phyloP scores from a whole-genome alignment of 1,139 yeast species.

The Eremothecium sinecaudum region DNA sequence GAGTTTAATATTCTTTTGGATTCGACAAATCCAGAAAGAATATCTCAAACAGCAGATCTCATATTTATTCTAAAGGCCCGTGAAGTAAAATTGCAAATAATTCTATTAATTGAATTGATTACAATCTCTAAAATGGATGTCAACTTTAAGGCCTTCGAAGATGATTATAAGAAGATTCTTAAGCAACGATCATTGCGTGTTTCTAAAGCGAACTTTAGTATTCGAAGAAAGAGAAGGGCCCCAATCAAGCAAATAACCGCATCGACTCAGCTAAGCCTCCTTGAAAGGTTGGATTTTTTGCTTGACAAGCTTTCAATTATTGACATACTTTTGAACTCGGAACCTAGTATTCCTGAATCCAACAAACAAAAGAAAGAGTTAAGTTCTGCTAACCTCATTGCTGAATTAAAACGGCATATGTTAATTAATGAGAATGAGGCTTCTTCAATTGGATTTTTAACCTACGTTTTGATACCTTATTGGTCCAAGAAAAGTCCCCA shows the following conservation, averaged over 20 bases:
- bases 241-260: slow-evolving; percentile 16
- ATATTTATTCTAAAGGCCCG: slow-evolving; percentile 40
- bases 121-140: slow-evolving; percentile 25
- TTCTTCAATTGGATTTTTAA: slow-evolving; percentile 43
- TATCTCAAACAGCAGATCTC: slow-evolving; percentile 10
- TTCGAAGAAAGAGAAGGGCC: slow-evolving; percentile 18
- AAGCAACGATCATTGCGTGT: slow-evolving; percentile 36
- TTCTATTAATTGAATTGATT: slow-evolving; percentile 44
- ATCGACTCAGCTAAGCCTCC: slow-evolving; percentile 14
- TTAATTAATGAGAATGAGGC: slow-evolving; percentile 24
- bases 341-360: slow-evolving; percentile 14
- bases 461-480: slow-evolving; percentile 47
- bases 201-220: slow-evolving; percentile 21
- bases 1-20: background rate
- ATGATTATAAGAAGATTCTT: slow-evolving; percentile 18
- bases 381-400: slow-evolving; percentile 8
- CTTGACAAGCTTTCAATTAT: slow-evolving; percentile 48
- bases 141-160: slow-evolving; percentile 26
- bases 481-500: slow-evolving; percentile 42
- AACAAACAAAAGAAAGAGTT: background rate
- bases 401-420: slow-evolving; percentile 20
- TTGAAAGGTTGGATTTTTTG: slow-evolving; percentile 36
- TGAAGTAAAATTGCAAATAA: slow-evolving; percentile 59
- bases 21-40: background rate
- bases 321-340: slow-evolving; percentile 40